Conservation (phyloP, 2,329 filamentous ascomycete genomes). For the Paecilomyces sp. region DNA sequence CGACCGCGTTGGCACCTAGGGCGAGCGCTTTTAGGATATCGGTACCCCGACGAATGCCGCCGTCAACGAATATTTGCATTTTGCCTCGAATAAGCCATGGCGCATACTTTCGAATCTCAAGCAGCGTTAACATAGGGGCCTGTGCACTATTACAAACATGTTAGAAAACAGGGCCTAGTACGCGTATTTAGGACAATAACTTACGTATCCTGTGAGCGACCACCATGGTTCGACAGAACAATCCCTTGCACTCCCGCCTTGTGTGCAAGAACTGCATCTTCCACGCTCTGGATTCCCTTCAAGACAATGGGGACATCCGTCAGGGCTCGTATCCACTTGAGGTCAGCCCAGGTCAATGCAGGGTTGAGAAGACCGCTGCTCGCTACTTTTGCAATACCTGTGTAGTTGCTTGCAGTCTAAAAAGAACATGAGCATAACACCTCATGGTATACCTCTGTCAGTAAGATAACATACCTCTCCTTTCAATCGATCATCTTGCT, state of each 20-base stretch:
- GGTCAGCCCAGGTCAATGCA: conserved; percentile 1
- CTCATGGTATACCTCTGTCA: neutral
- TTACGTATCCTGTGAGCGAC: conserved; percentile 16
- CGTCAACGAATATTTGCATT: conserved; percentile 59
- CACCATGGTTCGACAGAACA: conserved; percentile 45
- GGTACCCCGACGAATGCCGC: conserved; percentile 57
- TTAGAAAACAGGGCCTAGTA: no score
- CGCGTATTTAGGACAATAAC: no score
- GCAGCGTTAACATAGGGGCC: no score
- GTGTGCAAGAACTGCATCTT: conserved; percentile 38
- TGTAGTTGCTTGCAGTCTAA: neutral
- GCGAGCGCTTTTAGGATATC: conserved; percentile 63
- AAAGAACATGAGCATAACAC: neutral
- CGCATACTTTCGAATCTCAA: no score
- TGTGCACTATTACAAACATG: no score
- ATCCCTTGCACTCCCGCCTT: conserved; percentile 41
- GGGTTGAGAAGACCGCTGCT: neutral
- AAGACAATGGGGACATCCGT: conserved; percentile 39
- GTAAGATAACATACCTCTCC: conserved; percentile 5
- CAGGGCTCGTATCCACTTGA: conserved; percentile 1
- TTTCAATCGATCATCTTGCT: conserved; percentile 25
- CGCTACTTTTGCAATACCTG: neutral
- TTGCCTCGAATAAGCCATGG: conserved; percentile 19
- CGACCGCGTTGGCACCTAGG: conserved; percentile 57
- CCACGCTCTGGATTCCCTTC: conserved; percentile 47